Base-by-base conservation (phyloP, 2,329 filamentous ascomycete genomes). In the Ceratocystis huliohia region DNA sequence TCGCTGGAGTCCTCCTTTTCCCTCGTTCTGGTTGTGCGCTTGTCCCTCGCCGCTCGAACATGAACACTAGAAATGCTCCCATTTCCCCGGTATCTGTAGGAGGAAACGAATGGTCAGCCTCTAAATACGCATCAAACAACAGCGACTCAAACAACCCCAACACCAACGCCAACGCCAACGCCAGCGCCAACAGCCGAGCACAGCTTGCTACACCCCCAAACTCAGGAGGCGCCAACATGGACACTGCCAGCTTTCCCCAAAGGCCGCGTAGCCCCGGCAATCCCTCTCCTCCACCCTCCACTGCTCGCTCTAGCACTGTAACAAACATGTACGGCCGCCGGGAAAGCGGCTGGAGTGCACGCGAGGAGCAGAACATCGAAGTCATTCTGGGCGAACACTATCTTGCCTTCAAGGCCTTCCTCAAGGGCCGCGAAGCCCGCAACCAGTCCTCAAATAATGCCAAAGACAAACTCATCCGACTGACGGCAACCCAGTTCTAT, bases 401-500 rank as follows among this genome's bases (percentile, higher is more conserved):
- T 75, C 75, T 84, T 62, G 84, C 91, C 7, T 81, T 97, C 69
- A 89, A 87, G 76, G 81, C 82, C 71, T 96, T 89, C 73, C 81
- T 96, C 82, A 70, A 86, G 84, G 53, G 82, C 85, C 86, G 86
- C 72, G 88, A 95, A 74, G 89, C 91, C 71, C 82, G 83, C 61
- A 69, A 67, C 22, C 83, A 85, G 63, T 87, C 87, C 64, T 87
- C 90, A 33, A 96, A 95, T 76, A 88, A 92, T 76, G 94, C 94
- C 66, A 87, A 92, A 73, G 94, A 97, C 76, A 99, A 99, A 80
- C 82, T 97, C 67, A 81, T 96, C 68, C 86, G 93, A 68, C 82
- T 99, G 64, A 96, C 92, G 0, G 81, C 88, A 1, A 90, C 96
- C 33, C 94, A 99, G 75, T 97, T 99, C 75, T 91, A 96, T 76